These are phyloP conservation scores for Hypsizygus marmoreus DNA, from an alignment of 768 basidiomycete species.

Conservation along the genomic window DNA sequence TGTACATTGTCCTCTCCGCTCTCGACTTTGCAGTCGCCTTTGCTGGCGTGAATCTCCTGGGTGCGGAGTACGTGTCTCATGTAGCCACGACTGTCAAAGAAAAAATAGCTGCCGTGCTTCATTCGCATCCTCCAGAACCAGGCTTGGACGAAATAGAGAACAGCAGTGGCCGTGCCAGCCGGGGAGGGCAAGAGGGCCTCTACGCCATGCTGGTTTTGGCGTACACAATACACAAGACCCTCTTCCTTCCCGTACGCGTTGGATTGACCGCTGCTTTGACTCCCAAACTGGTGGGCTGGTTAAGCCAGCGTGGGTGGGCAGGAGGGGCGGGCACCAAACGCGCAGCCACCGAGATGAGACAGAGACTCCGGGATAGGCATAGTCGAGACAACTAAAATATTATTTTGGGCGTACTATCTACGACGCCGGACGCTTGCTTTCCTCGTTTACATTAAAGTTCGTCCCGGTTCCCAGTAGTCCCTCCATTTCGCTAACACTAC, in stretches of 20 bases:
- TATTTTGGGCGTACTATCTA: neutral
- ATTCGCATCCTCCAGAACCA: slow-evolving; percentile 61
- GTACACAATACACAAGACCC: slow-evolving; percentile 94
- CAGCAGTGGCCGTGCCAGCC: slow-evolving; percentile 26
- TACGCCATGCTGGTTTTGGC: slow-evolving; percentile 94
- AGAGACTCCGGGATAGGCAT: slow-evolving; percentile 42
- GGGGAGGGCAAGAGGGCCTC: slow-evolving; percentile 65
- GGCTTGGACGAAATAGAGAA: slow-evolving; percentile 65
- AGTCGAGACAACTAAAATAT: slow-evolving; percentile 22
- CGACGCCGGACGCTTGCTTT: neutral
- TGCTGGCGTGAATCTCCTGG: slow-evolving; percentile 80
- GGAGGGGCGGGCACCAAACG: slow-evolving; percentile 69
- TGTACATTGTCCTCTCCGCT: slow-evolving; percentile 73
- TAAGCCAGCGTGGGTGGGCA: slow-evolving; percentile 81
- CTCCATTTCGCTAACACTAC: neutral
- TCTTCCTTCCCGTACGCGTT: slow-evolving; percentile 86
- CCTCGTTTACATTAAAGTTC: slow-evolving; percentile 5
- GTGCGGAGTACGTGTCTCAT: slow-evolving; percentile 85
- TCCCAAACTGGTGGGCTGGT: slow-evolving; percentile 83
- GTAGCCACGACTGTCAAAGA: slow-evolving; percentile 61
- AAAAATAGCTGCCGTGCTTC: slow-evolving; percentile 43
- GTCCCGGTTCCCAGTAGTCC: neutral
- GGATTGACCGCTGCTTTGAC: slow-evolving; percentile 88
- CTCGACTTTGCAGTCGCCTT: slow-evolving; percentile 89
- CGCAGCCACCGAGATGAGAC: slow-evolving; percentile 57